Evolutionary conservation across 805 yeast species (phyloP), one percentile per base, ranked within the genome.

Genomic region (Brettanomyces custersianus): DNA sequence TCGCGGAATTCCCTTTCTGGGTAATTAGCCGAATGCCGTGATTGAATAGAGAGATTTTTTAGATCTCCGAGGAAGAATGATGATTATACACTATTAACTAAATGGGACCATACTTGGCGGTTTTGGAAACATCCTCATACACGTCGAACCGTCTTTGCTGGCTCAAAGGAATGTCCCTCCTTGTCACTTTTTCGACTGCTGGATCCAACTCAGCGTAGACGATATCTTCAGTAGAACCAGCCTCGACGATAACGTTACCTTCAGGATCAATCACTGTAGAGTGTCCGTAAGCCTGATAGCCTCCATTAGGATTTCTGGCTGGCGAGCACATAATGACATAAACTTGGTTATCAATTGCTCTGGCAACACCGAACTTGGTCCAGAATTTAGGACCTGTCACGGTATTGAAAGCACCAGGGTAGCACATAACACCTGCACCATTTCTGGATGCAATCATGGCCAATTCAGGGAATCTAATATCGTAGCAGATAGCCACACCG

Each of bases 401-500:
- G 5, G 88, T 79, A 62, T 82, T 82, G 62, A 82, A 82, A 0
- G 94, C 94, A 34, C 87, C 85, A 1, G 94, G 94, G 44, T 80
- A 82, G 39, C 77, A 65, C 86, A 81, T 77, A 31, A 81, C 84
- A 55, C 80, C 79, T 0, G 86, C 68, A 41, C 74, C 74, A 44
- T 70, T 58, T 47, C 92, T 68, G 1, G 84, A 72, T n/a, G 84
- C 80, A 16, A 72, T 63, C 50, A 70, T 67, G 1, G 90, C 85
- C 39, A 80, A 62, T 51, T 82, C 94, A 2, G 92, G 92, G 59
- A 82, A 82, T 48, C 92, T 62, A 48, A 81, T 72, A 53, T 82
- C 94, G 50, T 82, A 82, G 54, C 92, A 82, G 39, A 82, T 80
- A n/a, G 90, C 95, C 29, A 84, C 64, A 0, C 96, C 97, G 22